A percentile compares a stretch with the other conserved stretches of the same genome.
Conservation (phyloP, 345 rosid species). For the Dovyalis caffra region DNA sequence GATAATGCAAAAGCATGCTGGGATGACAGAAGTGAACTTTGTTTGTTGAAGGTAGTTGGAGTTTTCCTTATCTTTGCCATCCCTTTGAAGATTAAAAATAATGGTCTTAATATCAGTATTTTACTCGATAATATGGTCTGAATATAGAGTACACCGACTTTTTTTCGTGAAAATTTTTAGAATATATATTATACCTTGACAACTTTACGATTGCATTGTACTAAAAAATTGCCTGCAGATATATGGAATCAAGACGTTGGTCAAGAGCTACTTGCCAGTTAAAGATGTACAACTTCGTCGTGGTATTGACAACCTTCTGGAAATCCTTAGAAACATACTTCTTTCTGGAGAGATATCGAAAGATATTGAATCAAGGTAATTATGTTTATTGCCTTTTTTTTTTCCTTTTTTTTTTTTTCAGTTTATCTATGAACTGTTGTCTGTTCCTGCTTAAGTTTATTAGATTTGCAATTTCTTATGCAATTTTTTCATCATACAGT, state of each 20-base stretch:
- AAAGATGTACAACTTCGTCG: conserved; percentile 95
- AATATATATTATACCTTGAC: conserved; percentile 18
- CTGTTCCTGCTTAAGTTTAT: neutral
- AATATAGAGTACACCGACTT: neutral
- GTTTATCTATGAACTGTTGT: neutral
- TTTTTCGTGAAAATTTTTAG: neutral
- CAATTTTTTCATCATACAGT: conserved; percentile 45
- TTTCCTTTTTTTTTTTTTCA: neutral
- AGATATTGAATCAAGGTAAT: conserved; percentile 78
- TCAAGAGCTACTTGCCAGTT: conserved; percentile 86
- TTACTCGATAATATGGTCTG: neutral
- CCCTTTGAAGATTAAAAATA: neutral
- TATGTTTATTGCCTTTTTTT: neutral
- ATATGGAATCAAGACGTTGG: conserved; percentile 89
- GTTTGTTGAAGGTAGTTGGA: conserved; percentile 76
- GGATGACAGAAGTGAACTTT: conserved; percentile 79
- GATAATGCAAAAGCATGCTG: conserved; percentile 47
- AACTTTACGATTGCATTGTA: conserved; percentile 11
- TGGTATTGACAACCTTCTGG: conserved; percentile 68
- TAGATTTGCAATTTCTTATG: conserved; percentile 15
- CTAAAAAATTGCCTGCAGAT: conserved; percentile 44
- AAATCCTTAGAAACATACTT: conserved; percentile 61
- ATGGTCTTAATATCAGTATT: neutral
- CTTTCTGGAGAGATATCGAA: conserved; percentile 74
- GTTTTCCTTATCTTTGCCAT: neutral